phyloP scores from a whole-genome alignment of 2,329 filamentous ascomycete species.

The Sphaerulina musiva region DNA sequence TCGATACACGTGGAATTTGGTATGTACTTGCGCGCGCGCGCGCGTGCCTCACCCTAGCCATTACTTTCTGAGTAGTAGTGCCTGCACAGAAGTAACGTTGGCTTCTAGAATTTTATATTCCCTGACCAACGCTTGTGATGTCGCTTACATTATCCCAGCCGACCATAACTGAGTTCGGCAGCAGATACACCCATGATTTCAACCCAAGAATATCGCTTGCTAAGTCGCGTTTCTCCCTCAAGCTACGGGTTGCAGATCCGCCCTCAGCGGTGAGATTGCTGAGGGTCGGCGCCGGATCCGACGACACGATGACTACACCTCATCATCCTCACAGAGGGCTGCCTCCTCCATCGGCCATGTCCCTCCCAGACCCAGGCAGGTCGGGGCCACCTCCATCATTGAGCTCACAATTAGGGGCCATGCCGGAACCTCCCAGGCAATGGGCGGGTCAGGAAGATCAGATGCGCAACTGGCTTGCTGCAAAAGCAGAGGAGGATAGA shows the following conservation, averaged over 20 bases:
- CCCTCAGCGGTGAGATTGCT: constrained; percentile 34
- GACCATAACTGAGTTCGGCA: constrained; percentile 43
- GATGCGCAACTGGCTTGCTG: constrained; percentile 47
- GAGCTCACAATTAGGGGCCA: constrained; percentile 31
- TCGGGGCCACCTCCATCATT: constrained; percentile 34
- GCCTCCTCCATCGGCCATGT: constrained; percentile 49
- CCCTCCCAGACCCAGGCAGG: constrained; percentile 43
- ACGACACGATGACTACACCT: constrained; percentile 43
- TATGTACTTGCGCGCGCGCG: background rate
- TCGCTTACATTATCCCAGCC: constrained; percentile 48
- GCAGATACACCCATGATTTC: constrained; percentile 45
- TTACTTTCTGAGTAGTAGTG: background rate
- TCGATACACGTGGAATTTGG: constrained; percentile 8
- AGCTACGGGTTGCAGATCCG: constrained; percentile 35
- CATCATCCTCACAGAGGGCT: constrained; percentile 50
- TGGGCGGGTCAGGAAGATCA: constrained; percentile 48
- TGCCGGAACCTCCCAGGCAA: constrained; percentile 42
- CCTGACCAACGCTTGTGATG: constrained; percentile 32
- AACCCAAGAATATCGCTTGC: constrained; percentile 36
- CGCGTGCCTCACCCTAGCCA: background rate
- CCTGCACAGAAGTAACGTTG: background rate
- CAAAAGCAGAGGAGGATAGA: constrained; percentile 48
- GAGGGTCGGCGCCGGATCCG: constrained; percentile 35
- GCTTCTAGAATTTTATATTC: constrained; percentile 20
- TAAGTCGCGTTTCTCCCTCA: constrained; percentile 38